phyloP scores from a whole-genome alignment of 352 stramenopile species.

The Blastocystis sp. region DNA sequence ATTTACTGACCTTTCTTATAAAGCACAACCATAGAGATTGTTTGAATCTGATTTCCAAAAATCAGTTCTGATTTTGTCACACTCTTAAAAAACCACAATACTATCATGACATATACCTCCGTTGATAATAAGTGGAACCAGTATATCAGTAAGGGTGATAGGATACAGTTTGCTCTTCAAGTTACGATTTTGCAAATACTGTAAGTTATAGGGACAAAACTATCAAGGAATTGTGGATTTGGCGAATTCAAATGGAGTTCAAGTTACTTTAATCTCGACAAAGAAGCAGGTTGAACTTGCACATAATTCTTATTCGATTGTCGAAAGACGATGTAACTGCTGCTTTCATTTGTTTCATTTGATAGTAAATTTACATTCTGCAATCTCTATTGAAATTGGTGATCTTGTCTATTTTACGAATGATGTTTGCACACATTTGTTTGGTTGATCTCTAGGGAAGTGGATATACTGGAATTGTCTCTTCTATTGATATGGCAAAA shows the following conservation, averaged over 20 bases:
- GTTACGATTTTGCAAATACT: neutral
- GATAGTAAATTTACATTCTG: neutral
- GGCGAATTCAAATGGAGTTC: neutral
- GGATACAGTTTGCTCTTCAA: constrained; percentile 42
- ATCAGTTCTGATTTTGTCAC: neutral
- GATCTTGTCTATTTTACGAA: constrained; percentile 38
- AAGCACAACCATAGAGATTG: no score
- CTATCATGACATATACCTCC: neutral
- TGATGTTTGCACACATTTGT: neutral
- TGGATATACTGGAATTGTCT: constrained; percentile 37
- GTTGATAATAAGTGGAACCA: constrained; percentile 60
- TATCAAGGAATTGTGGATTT: constrained; percentile 26
- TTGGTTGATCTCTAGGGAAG: neutral
- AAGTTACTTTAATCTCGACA: neutral
- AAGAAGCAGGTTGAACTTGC: constrained; percentile 47
- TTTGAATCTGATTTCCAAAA: neutral
- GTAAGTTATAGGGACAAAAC: neutral
- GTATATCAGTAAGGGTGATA: constrained; percentile 50
- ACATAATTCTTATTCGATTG: constrained; percentile 23
- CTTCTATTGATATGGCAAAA: neutral
- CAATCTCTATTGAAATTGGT: constrained; percentile 39
- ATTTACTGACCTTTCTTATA: no score
- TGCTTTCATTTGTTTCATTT: neutral
- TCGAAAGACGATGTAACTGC: neutral
- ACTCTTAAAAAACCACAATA: neutral